Base-by-base conservation (phyloP, 1,139 yeast genomes). In the Meyerozyma smithsonii region DNA sequence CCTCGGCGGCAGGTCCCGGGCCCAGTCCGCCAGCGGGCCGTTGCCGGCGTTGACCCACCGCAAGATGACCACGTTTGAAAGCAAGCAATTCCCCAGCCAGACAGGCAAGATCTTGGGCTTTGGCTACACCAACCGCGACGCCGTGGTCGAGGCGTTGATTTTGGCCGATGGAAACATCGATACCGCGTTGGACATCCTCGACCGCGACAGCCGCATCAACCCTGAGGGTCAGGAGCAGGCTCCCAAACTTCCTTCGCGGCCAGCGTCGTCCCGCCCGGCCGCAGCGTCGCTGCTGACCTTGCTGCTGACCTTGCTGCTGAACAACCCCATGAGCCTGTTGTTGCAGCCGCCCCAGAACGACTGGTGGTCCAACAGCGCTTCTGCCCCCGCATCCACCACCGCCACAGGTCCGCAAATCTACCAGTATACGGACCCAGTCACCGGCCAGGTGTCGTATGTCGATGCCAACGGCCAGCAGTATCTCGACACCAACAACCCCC, bases 371-470 rank as follows among this genome's bases (percentile, higher is more conserved):
- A 24, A n/a, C 38, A 37, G 20, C 19, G 16, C 33, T 3, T 25
- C 26, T 21, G 15, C 38, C 14, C 36, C 41, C 20, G 32, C 49
- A 6, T 25, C 28, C 32, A 33, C 55, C 19, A 46, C 55, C 18
- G 44, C 48, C 32, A 12, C 49, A 30, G 41, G 53, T 39, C 72
- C 73, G 3, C 74, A 68, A 42, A 70, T 76, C 32, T 80, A 74
- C 49, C 85, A 79, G 51, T 80, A 77, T 51, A 69, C 82, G 8
- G 85, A 80, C 48, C 84, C 84, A 5, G 56, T 69, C 11, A 78
- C 84, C 0, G 85, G 85, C 17, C 72, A 71, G 41, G 58, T 79
- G n/a, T 74, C 75, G 35, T 77, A 79, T 48, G 68, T 80, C 36
- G 86, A 80, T 51, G 58, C 71, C 3, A 74, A 72, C 43, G 82